phyloP scores from a whole-genome alignment of 2,329 filamentous ascomycete species.

The Alternaria triticina region DNA sequence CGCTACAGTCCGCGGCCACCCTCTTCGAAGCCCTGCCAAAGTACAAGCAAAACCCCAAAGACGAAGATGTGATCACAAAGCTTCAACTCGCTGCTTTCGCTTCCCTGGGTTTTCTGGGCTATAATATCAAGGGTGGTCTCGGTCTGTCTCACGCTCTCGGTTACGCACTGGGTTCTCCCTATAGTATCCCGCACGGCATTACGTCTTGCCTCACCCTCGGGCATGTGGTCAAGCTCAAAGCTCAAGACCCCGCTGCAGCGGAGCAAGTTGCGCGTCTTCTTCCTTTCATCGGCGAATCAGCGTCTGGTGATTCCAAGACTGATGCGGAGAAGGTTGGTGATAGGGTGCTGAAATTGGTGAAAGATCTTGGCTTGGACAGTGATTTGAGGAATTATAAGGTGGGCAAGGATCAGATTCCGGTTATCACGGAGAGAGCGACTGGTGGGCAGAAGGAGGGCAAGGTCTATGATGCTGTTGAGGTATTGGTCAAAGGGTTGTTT shows the following conservation, averaged over 20 bases:
- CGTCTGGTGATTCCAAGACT: slow-evolving; percentile 49
- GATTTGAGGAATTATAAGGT: slow-evolving; percentile 56
- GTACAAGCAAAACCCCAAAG: slow-evolving; percentile 54
- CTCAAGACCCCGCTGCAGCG: slow-evolving; percentile 52
- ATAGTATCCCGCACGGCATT: slow-evolving; percentile 63
- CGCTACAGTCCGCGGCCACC: slow-evolving; percentile 53
- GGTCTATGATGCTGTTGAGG: slow-evolving; percentile 52
- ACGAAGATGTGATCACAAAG: slow-evolving; percentile 58
- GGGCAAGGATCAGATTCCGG: slow-evolving; percentile 49
- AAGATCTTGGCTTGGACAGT: slow-evolving; percentile 52
- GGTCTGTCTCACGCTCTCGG: slow-evolving; percentile 57
- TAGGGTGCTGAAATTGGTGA: slow-evolving; percentile 53
- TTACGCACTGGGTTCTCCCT: slow-evolving; percentile 62
- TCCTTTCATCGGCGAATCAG: slow-evolving; percentile 51
- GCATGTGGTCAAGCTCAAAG: slow-evolving; percentile 62
- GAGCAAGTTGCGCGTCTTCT: slow-evolving; percentile 54
- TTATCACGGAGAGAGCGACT: slow-evolving; percentile 55
- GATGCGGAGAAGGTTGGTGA: slow-evolving; percentile 56
- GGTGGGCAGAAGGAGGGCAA: slow-evolving; percentile 51
- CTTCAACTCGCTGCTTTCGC: slow-evolving; percentile 61
- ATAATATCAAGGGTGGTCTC: slow-evolving; percentile 58
- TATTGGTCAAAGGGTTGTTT: slow-evolving; percentile 53
- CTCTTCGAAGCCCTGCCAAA: slow-evolving; percentile 58
- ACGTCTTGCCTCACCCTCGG: slow-evolving; percentile 62
- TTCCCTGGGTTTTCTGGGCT: slow-evolving; percentile 58